A percentile compares a stretch with the other conserved stretches of the same genome.
Conservation (phyloP, 2,329 filamentous ascomycete genomes). For the Botrytis porri region DNA sequence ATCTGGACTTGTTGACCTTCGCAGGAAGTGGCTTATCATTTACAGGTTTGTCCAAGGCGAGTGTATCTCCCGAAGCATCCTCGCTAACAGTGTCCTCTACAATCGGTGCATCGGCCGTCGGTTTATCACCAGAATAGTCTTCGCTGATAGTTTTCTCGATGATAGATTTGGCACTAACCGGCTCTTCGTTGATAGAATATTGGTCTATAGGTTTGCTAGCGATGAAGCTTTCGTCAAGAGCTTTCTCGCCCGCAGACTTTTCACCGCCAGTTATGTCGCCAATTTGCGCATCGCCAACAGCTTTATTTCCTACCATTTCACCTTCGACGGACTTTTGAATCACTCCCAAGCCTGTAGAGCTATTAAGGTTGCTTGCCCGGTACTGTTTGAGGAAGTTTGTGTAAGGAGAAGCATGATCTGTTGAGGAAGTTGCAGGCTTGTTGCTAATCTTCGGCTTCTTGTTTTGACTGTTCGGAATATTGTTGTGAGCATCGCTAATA, state of each 20-base stretch:
- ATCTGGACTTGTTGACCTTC: background rate
- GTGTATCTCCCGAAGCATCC: background rate
- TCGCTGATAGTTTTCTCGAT: background rate
- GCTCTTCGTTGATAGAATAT: background rate
- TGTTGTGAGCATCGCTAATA: no score
- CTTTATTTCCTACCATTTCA: background rate
- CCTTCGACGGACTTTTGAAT: no score
- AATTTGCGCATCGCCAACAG: background rate
- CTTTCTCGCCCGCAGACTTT: background rate
- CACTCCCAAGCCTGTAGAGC: no score
- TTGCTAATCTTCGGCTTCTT: background rate
- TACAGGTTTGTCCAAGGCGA: background rate
- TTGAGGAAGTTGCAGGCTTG: background rate
- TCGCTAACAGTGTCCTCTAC: background rate
- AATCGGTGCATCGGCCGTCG: background rate
- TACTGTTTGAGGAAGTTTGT: background rate
- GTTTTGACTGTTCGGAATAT: background rate
- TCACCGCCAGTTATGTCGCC: background rate
- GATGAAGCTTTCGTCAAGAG: background rate
- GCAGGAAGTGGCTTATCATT: background rate
- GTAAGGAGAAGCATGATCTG: background rate
- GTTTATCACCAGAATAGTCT: background rate
- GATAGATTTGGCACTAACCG: background rate
- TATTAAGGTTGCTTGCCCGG: background rate
- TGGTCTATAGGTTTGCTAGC: background rate